A percentile compares a stretch with the other conserved stretches of the same genome.
phyloP scores from a whole-genome alignment of 345 rosid genomes.

The Bruguiera parviflora region DNA sequence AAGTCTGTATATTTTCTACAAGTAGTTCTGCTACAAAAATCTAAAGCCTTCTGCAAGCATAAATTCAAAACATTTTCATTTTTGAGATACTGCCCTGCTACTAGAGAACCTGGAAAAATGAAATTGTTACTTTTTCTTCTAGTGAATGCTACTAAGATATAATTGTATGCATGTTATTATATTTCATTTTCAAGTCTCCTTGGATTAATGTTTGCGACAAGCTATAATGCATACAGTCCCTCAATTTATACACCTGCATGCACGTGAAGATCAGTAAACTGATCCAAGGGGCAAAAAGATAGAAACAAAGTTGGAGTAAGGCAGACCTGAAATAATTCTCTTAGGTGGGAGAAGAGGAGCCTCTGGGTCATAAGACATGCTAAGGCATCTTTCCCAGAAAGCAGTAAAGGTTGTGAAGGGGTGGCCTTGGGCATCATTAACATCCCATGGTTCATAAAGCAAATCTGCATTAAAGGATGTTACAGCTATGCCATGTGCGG shows the following conservation, averaged over 20 bases:
- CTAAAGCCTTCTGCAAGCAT: too few relatives aligned
- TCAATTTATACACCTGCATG: not conserved
- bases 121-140: too few relatives aligned
- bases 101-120: not conserved
- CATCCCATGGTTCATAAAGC: slow-evolving; percentile 99
- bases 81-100: not conserved
- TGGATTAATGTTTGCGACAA: not conserved
- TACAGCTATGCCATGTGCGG: slow-evolving; percentile 69
- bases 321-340: slow-evolving; percentile 82
- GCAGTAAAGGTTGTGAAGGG: slow-evolving; percentile 73
- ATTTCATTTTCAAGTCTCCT: not conserved
- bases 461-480: slow-evolving; percentile 87
- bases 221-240: not conserved
- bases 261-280: too few relatives aligned
- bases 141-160: not conserved
- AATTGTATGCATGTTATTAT: too few relatives aligned
- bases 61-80: not conserved
- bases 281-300: not conserved
- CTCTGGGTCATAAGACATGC: slow-evolving; percentile 96
- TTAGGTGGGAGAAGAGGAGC: slow-evolving; percentile 97
- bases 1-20: too few relatives aligned
- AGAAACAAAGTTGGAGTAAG: slow-evolving; percentile 11
- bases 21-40: too few relatives aligned
- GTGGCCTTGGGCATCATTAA: slow-evolving; percentile 69
- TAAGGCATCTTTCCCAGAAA: slow-evolving; percentile 94